Evolutionary conservation across 1,284 basidiomycete species (phyloP), one percentile per base, ranked within the genome.

Genomic region (Cutaneotrichosporon dermatis): DNA sequence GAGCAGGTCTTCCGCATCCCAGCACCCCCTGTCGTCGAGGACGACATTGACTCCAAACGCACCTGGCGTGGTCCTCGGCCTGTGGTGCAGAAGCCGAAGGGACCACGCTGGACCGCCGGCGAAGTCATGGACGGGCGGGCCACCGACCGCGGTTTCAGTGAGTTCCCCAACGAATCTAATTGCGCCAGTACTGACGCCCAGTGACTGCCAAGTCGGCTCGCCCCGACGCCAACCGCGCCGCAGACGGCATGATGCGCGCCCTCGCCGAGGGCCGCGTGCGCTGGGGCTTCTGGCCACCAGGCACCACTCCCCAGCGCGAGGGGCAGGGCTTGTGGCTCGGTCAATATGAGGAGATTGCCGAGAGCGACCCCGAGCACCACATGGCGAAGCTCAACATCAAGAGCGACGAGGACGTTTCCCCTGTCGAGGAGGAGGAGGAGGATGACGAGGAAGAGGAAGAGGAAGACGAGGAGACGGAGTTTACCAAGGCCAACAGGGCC

Each of bases 131-230:
- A 83, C 8, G 85, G 86, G 3, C 88, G 88, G 72, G 91, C 92
- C 0, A 74, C 83, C 53, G 80, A 83, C 65, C 89, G 89, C 69
- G 87, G 87, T 11, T 92, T 86, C 85, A 36, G 70, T 76, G 51
- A 63, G 71, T 68, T 68, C 8, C 6, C 11, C 33, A 4, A 12
- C 15, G 66, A n/a, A n/a, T 58, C 60, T 15, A 33, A 13, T 39
- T 10, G 1, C 33, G 13, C 34, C 46, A 43, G 37, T 52, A 33
- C 51, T 55, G 15, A 16, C 34, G 5, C 1, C 4, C 51, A 77
- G 80, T 92, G 42, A 96, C 92, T 46, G 92, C 93, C 9, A 89
- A 92, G 75, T 88, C 89, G 13, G 92, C 90, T 6, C 77, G 93
- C 59, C 88, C 90, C 7, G 93, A 96, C 78, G 80, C 88, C 15